Evolutionary conservation across 2,329 filamentous ascomycete genomes (phyloP), one percentile per base, ranked within the genome.

Genomic region (Aspergillus sp.): DNA sequence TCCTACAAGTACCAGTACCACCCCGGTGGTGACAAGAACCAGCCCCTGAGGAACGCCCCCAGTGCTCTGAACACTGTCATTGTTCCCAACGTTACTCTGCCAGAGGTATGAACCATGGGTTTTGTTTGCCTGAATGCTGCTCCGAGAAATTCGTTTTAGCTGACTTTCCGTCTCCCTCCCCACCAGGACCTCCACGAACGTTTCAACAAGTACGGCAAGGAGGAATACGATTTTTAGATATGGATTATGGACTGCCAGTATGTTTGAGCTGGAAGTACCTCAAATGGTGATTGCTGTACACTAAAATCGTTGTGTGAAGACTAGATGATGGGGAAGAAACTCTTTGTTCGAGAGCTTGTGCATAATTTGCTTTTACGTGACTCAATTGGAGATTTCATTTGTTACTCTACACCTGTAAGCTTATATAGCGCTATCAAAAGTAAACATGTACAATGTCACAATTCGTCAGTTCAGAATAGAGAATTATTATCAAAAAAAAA

Each of bases 121-220:
- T 33, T n/a, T 49, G 17, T 11, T 31, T 9, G 23, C 23, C 31
- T 12, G 15, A 11, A 44, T 33, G 11, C 8, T 21, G 15, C 21
- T 8, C 19, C 17, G 35, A 45, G 37, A 33, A 21, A 39, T 6
- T 15, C 45, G 40, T 39, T 41, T 45, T 33, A 21, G 14, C 48
- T 57, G 45, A 54, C 23, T 6, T 17, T 21, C 2, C 15, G 14
- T 21, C 43, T 57, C 46, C 31, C 43, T 14, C 27, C 3, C 27
- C 4, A 21, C 3, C 70, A 96, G 91, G 84, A 89, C 71, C 86
- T 97, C 64, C 95, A 99, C 81, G 95, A 99, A 69, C 90, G 89
- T 82, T 98, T 89, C 87, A 99, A 99, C 90, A 99, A 99, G 85
- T 98, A 91, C 87, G 95, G 95, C 78, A 98, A 98, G 87, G 95